Conservation (phyloP, 2,329 filamentous ascomycete genomes). For the Ascochyta pisi region DNA sequence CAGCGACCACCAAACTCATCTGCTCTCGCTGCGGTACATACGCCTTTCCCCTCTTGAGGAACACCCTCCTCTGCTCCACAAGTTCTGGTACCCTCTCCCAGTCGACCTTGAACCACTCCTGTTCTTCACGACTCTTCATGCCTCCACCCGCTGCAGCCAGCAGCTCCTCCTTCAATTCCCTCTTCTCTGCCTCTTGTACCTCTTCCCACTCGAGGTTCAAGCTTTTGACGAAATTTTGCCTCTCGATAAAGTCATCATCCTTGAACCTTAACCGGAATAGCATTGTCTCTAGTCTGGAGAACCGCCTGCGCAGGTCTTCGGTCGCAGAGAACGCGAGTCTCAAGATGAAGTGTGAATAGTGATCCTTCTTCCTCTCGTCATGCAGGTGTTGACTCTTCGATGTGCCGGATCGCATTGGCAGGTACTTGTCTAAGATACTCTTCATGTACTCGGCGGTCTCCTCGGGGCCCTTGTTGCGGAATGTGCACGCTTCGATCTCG, state of each 20-base stretch:
- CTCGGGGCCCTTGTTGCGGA: constrained; percentile 84
- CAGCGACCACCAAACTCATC: constrained; percentile 84
- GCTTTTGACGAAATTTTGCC: constrained; percentile 75
- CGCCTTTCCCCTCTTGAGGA: constrained; percentile 81
- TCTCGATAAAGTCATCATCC: constrained; percentile 76
- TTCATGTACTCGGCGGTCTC: constrained; percentile 87
- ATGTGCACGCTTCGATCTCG: constrained; percentile 91
- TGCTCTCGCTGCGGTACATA: constrained; percentile 91
- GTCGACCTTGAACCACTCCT: constrained; percentile 94
- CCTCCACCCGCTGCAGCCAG: constrained; percentile 56
- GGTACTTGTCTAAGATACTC: constrained; percentile 83
- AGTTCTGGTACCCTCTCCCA: constrained; percentile 93
- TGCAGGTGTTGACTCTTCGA: constrained; percentile 66
- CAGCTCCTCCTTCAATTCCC: constrained; percentile 68
- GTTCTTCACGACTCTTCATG: constrained; percentile 70
- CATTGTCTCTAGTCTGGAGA: constrained; percentile 85
- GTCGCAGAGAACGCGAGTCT: constrained; percentile 90
- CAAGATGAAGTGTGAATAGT: constrained; percentile 97
- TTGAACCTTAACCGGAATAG: constrained; percentile 84
- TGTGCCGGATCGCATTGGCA: constrained; percentile 79
- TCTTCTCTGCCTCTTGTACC: constrained; percentile 80
- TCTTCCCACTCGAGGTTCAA: constrained; percentile 85
- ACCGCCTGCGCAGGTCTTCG: constrained; percentile 86
- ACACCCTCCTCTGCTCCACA: constrained; percentile 78
- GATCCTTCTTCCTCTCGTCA: constrained; percentile 86